Evolutionary conservation across 495 filamentous ascomycete species (phyloP).

Genomic region (Aspergillus olivimuriae): DNA sequence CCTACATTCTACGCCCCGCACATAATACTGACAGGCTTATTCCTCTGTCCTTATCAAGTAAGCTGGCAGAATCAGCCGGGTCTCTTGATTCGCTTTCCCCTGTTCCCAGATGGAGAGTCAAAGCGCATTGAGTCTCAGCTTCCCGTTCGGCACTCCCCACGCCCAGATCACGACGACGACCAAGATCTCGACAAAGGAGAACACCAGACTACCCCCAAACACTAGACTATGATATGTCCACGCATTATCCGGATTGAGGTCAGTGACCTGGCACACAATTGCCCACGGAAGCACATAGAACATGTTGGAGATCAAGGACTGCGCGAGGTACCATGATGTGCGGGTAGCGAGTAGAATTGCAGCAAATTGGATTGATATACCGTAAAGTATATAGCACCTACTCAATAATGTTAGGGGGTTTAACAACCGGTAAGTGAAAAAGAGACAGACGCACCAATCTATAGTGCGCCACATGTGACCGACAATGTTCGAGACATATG

Average conservation of each 20-base stretch:
- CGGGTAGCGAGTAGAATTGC: conserved; percentile 58
- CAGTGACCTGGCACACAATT: conserved; percentile 47
- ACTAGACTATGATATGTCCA: conserved; percentile 65
- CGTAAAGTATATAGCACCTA: conserved; percentile 78
- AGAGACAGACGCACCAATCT: conserved; percentile 10
- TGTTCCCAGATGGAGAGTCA: too few relatives aligned
- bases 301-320: conserved; percentile 58
- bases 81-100: too few relatives aligned
- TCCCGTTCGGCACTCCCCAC: conserved; percentile 45
- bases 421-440: neutral
- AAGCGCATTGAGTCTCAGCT: too few relatives aligned
- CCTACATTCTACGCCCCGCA: too few relatives aligned
- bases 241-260: conserved; percentile 45
- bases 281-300: conserved; percentile 68
- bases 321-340: conserved; percentile 62
- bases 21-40: too few relatives aligned
- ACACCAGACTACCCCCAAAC: conserved; percentile 66
- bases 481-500: conserved; percentile 53
- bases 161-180: conserved; percentile 42
- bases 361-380: conserved; percentile 55
- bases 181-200: conserved; percentile 47
- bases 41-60: too few relatives aligned
- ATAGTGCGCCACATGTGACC: conserved; percentile 58
- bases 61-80: too few relatives aligned
- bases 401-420: conserved; percentile 33